phyloP scores from a whole-genome alignment of 768 basidiomycete genomes.

The Naganishia randhawae region DNA sequence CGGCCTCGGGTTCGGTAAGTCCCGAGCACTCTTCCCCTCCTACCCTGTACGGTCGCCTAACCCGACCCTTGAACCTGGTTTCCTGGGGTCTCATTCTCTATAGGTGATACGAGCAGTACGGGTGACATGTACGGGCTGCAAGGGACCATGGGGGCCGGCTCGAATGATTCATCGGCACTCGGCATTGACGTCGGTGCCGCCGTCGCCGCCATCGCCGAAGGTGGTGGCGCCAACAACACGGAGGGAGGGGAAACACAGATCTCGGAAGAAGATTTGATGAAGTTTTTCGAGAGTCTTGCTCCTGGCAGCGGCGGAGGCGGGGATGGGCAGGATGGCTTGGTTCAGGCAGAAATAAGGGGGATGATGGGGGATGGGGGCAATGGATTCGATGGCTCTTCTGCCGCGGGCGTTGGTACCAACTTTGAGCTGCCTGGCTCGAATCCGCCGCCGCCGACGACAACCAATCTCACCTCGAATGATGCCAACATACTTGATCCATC shows the following conservation, averaged over 20 bases:
- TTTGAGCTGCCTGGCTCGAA: no score
- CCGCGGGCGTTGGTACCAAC: no score
- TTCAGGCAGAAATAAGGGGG: background rate
- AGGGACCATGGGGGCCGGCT: background rate
- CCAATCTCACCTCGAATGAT: no score
- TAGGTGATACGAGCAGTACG: background rate
- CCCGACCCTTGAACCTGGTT: no score
- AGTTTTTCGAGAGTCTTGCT: slow-evolving; percentile 16
- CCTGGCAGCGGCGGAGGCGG: slow-evolving; percentile 65
- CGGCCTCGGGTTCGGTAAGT: background rate
- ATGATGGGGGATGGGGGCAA: background rate
- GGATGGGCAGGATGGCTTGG: slow-evolving; percentile 59
- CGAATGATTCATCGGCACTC: background rate
- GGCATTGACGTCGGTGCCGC: background rate
- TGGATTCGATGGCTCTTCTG: background rate
- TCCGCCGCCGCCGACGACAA: no score
- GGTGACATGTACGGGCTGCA: background rate
- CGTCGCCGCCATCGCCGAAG: background rate
- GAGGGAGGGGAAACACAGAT: slow-evolving; percentile 4
- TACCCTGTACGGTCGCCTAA: no score
- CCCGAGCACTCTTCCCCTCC: background rate
- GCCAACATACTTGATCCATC: no score
- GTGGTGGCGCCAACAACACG: no score
- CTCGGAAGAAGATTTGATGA: slow-evolving; percentile 19
- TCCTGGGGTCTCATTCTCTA: background rate